phyloP scores from a whole-genome alignment of 2,329 filamentous ascomycete genomes.

The Aspergillus quadricinctus region DNA sequence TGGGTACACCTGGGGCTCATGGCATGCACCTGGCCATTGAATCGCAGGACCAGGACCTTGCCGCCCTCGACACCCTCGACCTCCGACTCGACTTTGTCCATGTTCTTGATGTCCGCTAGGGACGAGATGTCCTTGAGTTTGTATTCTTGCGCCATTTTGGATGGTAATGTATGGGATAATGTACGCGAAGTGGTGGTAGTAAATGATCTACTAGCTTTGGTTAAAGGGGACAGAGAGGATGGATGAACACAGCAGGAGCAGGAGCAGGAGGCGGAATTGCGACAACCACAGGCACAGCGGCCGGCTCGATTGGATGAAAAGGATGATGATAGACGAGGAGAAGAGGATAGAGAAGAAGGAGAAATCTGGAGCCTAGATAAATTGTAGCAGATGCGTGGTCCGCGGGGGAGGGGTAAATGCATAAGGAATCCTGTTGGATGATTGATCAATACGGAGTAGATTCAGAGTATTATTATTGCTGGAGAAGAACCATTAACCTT shows the following conservation, averaged over 20 bases:
- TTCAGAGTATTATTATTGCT: not conserved
- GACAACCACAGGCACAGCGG: conserved; percentile 21
- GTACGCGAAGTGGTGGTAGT: conserved; percentile 3
- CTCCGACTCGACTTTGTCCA: conserved; percentile 83
- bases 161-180: conserved; percentile 10
- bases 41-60: conserved; percentile 82
- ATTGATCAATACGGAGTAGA: not conserved
- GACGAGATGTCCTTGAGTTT: conserved; percentile 70
- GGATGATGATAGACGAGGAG: conserved; percentile 1
- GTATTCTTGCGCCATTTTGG: conserved; percentile 38
- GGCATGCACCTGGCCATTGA: conserved; percentile 71
- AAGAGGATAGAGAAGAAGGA: conserved; percentile 6
- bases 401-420: conserved; percentile 14
- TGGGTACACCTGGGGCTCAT: conserved; percentile 81
- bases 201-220: conserved; percentile 1
- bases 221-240: conserved; percentile 4
- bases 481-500: not conserved
- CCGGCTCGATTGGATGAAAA: not conserved
- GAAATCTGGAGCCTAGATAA: conserved; percentile 4
- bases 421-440: conserved; percentile 2
- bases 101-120: conserved; percentile 64
- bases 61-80: conserved; percentile 82
- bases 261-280: conserved; percentile 14
- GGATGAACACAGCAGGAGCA: conserved; percentile 23
- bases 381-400: conserved; percentile 6